Base-by-base conservation (phyloP, 2,329 filamentous ascomycete genomes). In the Phaeomoniella chlamydospora region DNA sequence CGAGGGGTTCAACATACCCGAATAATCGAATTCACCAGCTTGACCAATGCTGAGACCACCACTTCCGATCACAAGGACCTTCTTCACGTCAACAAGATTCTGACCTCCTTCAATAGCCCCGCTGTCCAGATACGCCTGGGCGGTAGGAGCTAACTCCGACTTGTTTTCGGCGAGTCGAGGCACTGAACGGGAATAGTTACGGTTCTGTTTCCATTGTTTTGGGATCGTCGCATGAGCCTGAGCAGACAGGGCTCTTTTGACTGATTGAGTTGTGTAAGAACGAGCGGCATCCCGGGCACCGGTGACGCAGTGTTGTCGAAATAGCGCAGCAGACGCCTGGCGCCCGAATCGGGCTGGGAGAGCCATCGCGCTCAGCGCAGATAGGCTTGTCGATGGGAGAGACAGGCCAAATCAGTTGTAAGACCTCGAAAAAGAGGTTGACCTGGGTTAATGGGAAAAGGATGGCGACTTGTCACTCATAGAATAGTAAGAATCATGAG, bases 21-120 rank as follows among this genome's bases (percentile, higher is more conserved):
- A 96, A 62, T 96, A 96, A 64, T 96, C 88, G 52, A 96, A 96
- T 67, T 96, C 88, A 65, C 88, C 88, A 45, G 88, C 88, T 64
- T 96, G 88, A 44, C 88, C 88, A 73, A 96, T 96, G 57, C 84
- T 85, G 49, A 96, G 72, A 61, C 88, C 88, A 65, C 88, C 88
- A 64, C 80, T 87, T 40, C 88, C 88, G 66, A 96, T 94, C 49
- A 96, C 87, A 43, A 96, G 68, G 36, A 96, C 88, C 67, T 96
- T 96, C 68, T 93, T 93, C 45, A 96, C 86, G 56, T 94, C 75
- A 35, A 94, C 80, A 37, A 82, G 65, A 50, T 88, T 71, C 51
- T 72, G 72, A 39, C 80, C 71, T 40, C 72, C 78, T 58, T 86
- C 81, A 55, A 94, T 78, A 41, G 77, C 80, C 49, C 86, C 87